Evolutionary conservation across 257 asterid species (phyloP), one percentile per base, ranked within the genome.

Genomic region (Rehmannia glutinosa): DNA sequence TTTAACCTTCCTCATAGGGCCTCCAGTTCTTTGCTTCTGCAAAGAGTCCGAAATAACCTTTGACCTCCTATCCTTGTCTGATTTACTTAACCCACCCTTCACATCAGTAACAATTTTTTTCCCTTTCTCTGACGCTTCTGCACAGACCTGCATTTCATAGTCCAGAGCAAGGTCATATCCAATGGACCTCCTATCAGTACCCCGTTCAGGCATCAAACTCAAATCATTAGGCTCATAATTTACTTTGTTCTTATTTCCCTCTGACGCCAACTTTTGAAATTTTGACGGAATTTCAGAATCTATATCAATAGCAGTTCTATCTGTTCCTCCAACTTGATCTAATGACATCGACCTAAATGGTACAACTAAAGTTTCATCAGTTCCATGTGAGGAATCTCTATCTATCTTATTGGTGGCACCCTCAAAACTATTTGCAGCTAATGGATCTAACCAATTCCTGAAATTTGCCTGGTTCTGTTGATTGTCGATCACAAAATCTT

Each of bases 211-310:
- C 81, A 87, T 81, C 91, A 94, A 61, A 77, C 87, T 83, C 77
- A 91, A 79, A 83, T 84, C 96, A 83, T 83, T 83, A 61, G 97
- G 93, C 81, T 85, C 97, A 72, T 88, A 91, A 74, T 71, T 69
- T 24, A 75, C 74, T 62, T 69, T 75, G 67, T 73, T 73, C 75
- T 73, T 72, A 60, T 62, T 73, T 66, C 87, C 83, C 74, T 72
- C 74, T 6, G 81, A 61, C 49, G 76, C 90, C 24, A 79, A 73
- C 75, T 82, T 86, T 66, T 69, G 87, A 73, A 78, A 73, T 24
- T 73, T 71, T 10, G 76, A 68, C 33, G 92, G 95, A 57, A 81
- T 70, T 83, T 94, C 99, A 73, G 85, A 81, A 54, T 84, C 96
- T 75, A 91, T 74, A 77, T 88, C 78, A 80, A 88, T 77, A 59